Evolutionary conservation across 371 early-diverging fungal genomes (phyloP).

Genomic region (Thermomucor indicae-seudaticae): DNA sequence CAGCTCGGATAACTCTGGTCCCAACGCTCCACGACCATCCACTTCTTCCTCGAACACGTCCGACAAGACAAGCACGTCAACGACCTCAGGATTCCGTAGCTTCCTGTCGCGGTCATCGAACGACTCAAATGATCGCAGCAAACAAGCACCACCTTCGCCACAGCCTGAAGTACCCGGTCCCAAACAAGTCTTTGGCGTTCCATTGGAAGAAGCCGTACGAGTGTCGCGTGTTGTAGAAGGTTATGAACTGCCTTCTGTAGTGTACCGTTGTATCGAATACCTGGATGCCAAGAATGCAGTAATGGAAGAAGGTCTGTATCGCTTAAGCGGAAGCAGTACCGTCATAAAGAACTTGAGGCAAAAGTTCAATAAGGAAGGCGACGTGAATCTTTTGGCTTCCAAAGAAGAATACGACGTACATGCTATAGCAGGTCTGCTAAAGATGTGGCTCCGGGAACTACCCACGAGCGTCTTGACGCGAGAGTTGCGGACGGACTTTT

Average conservation of each 20-base stretch:
- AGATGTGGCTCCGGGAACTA: constrained; percentile 79
- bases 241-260: constrained; percentile 84
- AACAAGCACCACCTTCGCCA: not conserved
- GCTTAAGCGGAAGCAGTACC: constrained; percentile 76
- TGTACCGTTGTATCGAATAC: constrained; percentile 94
- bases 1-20: not conserved
- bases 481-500: constrained; percentile 64
- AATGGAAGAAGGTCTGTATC: constrained; percentile 93
- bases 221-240: constrained; percentile 65
- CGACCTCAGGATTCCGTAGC: constrained; percentile 15
- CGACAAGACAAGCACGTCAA: not conserved
- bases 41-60: constrained; percentile 9
- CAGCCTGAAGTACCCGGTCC: constrained; percentile 3
- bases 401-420: constrained; percentile 71
- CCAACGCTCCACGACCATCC: constrained; percentile 7
- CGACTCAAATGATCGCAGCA: constrained; percentile 5
- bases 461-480: constrained; percentile 73
- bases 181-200: constrained; percentile 69
- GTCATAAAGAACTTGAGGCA: constrained; percentile 73
- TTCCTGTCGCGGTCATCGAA: constrained; percentile 20
- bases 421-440: constrained; percentile 81
- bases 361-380: constrained; percentile 74
- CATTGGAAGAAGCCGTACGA: constrained; percentile 64
- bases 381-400: constrained; percentile 53
- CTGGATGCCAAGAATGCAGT: constrained; percentile 78